Conservation (phyloP, 2,329 filamentous ascomycete species). For the Pseudogymnoascus sp. region DNA sequence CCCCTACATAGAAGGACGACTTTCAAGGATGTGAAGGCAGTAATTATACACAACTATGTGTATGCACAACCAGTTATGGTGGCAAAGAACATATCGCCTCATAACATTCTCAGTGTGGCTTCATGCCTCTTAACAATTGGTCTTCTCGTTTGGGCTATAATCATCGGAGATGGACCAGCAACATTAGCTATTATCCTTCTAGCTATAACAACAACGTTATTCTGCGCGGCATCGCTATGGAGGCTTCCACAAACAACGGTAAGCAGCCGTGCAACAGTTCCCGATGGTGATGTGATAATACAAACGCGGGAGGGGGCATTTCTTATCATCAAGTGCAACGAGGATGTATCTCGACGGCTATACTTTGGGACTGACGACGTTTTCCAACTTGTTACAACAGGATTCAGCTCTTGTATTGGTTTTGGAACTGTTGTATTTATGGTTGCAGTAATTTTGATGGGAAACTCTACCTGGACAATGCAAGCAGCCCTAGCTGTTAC, state of each 20-base stretch:
- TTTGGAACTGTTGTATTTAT: constrained; percentile 49
- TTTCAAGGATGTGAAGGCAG: not conserved
- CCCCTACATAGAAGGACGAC: not conserved
- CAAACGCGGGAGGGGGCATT: constrained; percentile 50
- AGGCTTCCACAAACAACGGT: constrained; percentile 40
- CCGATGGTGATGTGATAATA: constrained; percentile 48
- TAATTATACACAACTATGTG: not conserved
- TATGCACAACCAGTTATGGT: constrained; percentile 12
- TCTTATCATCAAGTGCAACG: constrained; percentile 45
- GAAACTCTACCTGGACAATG: constrained; percentile 50
- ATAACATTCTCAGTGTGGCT: constrained; percentile 36
- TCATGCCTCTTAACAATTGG: constrained; percentile 40
- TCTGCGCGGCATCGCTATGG: constrained; percentile 39
- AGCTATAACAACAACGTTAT: constrained; percentile 13
- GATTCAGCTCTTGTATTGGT: constrained; percentile 45
- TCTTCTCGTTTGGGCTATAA: constrained; percentile 34
- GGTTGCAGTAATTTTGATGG: constrained; percentile 48
- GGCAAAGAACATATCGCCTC: not conserved
- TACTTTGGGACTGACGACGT: constrained; percentile 48
- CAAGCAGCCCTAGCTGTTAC: constrained; percentile 47
- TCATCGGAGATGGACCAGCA: constrained; percentile 39
- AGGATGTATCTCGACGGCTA: constrained; percentile 51
- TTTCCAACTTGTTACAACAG: constrained; percentile 44
- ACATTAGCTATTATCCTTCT: constrained; percentile 36
- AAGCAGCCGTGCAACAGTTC: constrained; percentile 31